These are phyloP conservation scores for Tetrapisispora iriomotensis DNA, from an alignment of 805 yeast species.

Conservation along the genomic window DNA sequence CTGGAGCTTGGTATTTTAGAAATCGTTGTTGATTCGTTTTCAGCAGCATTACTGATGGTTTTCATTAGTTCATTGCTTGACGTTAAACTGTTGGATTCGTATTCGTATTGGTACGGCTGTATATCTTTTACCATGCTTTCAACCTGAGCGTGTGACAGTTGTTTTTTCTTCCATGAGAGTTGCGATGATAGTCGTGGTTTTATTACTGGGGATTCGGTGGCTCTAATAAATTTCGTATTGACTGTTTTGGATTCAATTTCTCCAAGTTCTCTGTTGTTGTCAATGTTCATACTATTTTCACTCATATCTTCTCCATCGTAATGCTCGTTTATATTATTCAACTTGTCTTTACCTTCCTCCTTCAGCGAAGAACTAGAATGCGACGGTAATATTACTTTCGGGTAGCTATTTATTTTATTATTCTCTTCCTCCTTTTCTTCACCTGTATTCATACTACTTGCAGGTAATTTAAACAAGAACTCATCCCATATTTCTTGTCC, in stretches of 20 bases:
- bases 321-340: slow-evolving; percentile 8
- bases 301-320: neutral
- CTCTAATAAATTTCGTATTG: slow-evolving; percentile 5
- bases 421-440: neutral
- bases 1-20: no score
- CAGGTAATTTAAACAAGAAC: slow-evolving; percentile 21
- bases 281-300: neutral
- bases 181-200: slow-evolving; percentile 9
- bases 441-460: slow-evolving; percentile 10
- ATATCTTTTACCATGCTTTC: slow-evolving; percentile 1
- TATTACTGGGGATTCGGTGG: slow-evolving; percentile 23
- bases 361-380: slow-evolving; percentile 1
- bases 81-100: neutral
- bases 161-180: slow-evolving; percentile 1
- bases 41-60: slow-evolving; percentile 75
- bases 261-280: slow-evolving; percentile 1
- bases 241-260: neutral
- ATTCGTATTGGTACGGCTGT: neutral
- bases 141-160: slow-evolving; percentile 3
- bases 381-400: slow-evolving; percentile 22
- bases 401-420: neutral
- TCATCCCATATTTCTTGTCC: slow-evolving; percentile 20
- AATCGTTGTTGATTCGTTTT: slow-evolving; percentile 91
- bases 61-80: slow-evolving; percentile 6
- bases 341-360: slow-evolving; percentile 1